Evolutionary conservation across 2,329 filamentous ascomycete species (phyloP), one percentile per base, ranked within the genome.

Genomic region (Trichophyton simii): DNA sequence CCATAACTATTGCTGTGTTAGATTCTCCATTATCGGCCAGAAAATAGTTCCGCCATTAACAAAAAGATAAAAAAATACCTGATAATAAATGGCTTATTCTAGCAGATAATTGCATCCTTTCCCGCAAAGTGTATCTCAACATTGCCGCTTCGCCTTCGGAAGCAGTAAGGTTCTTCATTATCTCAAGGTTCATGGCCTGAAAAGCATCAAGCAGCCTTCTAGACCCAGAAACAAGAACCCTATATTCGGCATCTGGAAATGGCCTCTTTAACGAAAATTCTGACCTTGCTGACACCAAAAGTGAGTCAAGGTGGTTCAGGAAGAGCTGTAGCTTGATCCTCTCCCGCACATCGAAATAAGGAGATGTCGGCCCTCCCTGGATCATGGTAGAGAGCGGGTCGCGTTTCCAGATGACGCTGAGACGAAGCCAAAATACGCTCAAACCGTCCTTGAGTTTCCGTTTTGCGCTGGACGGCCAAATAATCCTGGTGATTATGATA

Each of bases 391-490:
- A 87, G 25, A 99, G 78, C 0, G 94, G 94, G 7, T 95, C 92
- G 52, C 91, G 85, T 75, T 92, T 95, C 94, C 94, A 99, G 66
- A 97, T 91, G 38, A 99, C 81, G 15, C 91, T 89, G 85, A 99
- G 91, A 62, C 95, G 89, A 5, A 99, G 80, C 83, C 94, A 97
- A 11, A 99, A 78, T n/a, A 96, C 80, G 31, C 89, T 89, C 9
- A 96, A 80, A 1, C 92, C 92, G 68, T 95, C 87, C 69, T 94
- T 90, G 68, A 97, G 86, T 74, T 95, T 95, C 65, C 82, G 81
- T 50, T 94, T 83, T 1, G 91, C 94, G 36, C 90, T 94, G 64
- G 96, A 95, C 7, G 94, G 94, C 89, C 91, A 97, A 65, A 99
- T 86, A 58, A 95, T 70, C 62, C 92, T 83, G 58, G 91, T 96